These are phyloP conservation scores for Fistulinella prunicolor DNA, from an alignment of 768 basidiomycete species.

Conservation along the genomic window DNA sequence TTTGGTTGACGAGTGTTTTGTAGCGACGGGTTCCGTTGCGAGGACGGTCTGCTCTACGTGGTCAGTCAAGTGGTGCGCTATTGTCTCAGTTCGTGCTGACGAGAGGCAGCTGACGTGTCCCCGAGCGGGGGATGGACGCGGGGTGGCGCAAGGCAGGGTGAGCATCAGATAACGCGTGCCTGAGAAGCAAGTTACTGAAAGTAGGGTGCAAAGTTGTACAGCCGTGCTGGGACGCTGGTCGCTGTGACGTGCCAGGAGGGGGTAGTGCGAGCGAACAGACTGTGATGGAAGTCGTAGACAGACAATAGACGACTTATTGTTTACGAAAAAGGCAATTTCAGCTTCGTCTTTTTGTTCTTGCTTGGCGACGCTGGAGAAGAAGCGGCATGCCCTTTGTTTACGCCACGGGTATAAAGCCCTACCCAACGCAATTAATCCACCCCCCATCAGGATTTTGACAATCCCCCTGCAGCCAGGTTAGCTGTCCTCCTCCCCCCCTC, in stretches of 20 bases:
- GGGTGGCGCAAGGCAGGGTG: slow-evolving; percentile 68
- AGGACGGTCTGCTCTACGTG: slow-evolving; percentile 78
- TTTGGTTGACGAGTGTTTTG: slow-evolving; percentile 3
- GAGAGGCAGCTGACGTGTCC: slow-evolving; percentile 57
- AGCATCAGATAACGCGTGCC: slow-evolving; percentile 20
- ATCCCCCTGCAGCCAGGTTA: slow-evolving; percentile 35
- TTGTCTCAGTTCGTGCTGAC: background rate
- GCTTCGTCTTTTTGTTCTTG: slow-evolving; percentile 38
- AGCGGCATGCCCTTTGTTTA: slow-evolving; percentile 7
- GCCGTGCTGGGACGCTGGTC: slow-evolving; percentile 59
- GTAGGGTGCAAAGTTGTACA: slow-evolving; percentile 53
- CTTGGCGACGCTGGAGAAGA: slow-evolving; percentile 30
- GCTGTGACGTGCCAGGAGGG: slow-evolving; percentile 84
- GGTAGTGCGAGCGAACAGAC: slow-evolving; percentile 59
- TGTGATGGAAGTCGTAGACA: slow-evolving; percentile 33
- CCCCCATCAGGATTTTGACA: slow-evolving; percentile 35
- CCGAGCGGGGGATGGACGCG: slow-evolving; percentile 61
- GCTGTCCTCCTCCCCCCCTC: background rate
- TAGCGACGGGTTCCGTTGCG: slow-evolving; percentile 73
- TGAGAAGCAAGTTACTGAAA: slow-evolving; percentile 7
- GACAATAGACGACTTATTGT: slow-evolving; percentile 32
- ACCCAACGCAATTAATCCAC: background rate
- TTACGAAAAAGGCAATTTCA: slow-evolving; percentile 28
- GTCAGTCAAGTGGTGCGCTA: slow-evolving; percentile 37
- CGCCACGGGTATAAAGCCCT: slow-evolving; percentile 27